Base-by-base conservation (phyloP, 2,329 filamentous ascomycete species). In the Talaromyces sp. region DNA sequence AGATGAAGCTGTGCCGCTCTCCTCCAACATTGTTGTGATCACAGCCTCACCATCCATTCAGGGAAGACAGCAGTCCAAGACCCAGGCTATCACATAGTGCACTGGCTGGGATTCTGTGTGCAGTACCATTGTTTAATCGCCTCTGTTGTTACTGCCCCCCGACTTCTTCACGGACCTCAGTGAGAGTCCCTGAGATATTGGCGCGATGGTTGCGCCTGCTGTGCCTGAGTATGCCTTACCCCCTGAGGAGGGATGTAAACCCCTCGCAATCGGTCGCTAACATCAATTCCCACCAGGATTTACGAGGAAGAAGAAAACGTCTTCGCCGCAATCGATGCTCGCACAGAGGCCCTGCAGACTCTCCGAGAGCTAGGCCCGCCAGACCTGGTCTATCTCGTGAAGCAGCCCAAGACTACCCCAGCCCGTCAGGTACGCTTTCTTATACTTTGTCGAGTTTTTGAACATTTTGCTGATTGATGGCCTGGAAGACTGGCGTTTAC, bases 301-400 rank as follows among this genome's bases (percentile, higher is more conserved):
- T 93, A 93, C 69, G 95, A 99, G 80, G 92, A 97, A 77, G 86
- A 95, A 65, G 86, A 95, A 65, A 84, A 96, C 64, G 89, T 96
- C 72, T 91, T 72, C 64, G 72, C 96, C 69, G 91, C 93, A 57
- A 89, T 97, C 75, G 93, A 97, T 73, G 88, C 92, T 68, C 89
- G 95, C 75, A 96, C 93, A 68, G 95, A 99, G 73, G 90, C 90
- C 50, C 84, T 99, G 43, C 84, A 89, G 67, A 86, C 87, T 54
- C 83, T 99, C 64, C 89, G 95, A 71, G 95, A 99, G 82, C 85
- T 99, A 61, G 95, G 95, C 49, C 95, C 95, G 27, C 95, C 95
- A 58, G 95, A 99, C 77, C 84, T 99, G 29, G 93, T 98, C 43
- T 95, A 99, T 78, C 84, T 99, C 60, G 86, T 96, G 69, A 98